Percentiles rank a stretch among this genome's conserved stretches.
phyloP scores from a whole-genome alignment of 129 eudicot genomes.

The Centella asiatica region DNA sequence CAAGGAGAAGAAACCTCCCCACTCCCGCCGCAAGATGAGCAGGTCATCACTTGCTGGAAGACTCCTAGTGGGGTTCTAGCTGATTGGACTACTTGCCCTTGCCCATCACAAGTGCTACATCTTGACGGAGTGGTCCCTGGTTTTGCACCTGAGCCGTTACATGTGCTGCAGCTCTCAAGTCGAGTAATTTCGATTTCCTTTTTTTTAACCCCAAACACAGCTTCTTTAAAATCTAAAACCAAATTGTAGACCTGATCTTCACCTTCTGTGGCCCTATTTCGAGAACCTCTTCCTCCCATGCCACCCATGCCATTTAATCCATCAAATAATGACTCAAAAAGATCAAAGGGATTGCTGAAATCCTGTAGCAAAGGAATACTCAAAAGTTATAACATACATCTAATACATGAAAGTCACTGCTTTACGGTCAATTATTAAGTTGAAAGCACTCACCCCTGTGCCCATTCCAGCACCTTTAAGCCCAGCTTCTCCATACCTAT shows the following conservation, averaged over 20 bases:
- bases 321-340: slow-evolving; percentile 71
- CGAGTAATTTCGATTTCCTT: slow-evolving; percentile 78
- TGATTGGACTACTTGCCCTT: slow-evolving; percentile 74
- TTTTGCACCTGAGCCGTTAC: slow-evolving; percentile 85
- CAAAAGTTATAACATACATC: background rate
- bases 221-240: slow-evolving; percentile 76
- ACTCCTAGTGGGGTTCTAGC: slow-evolving; percentile 86
- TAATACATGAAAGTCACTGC: background rate
- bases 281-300: slow-evolving; percentile 71
- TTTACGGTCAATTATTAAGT: background rate
- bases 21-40: slow-evolving; percentile 68
- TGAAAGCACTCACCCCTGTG: slow-evolving; percentile 55
- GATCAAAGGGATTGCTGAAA: slow-evolving; percentile 84
- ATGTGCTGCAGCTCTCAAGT: slow-evolving; percentile 68
- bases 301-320: slow-evolving; percentile 83
- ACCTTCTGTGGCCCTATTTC: slow-evolving; percentile 66
- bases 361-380: slow-evolving; percentile 39
- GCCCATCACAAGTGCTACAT: slow-evolving; percentile 82
- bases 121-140: slow-evolving; percentile 61
- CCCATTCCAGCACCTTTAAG: slow-evolving; percentile 90
- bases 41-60: slow-evolving; percentile 79
- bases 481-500: slow-evolving; percentile 91
- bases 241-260: slow-evolving; percentile 81
- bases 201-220: slow-evolving; percentile 83
- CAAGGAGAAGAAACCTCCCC: slow-evolving; percentile 85